Evolutionary conservation across 75 land plant species (phyloP).

Genomic region (Sequoia sempervirens): DNA sequence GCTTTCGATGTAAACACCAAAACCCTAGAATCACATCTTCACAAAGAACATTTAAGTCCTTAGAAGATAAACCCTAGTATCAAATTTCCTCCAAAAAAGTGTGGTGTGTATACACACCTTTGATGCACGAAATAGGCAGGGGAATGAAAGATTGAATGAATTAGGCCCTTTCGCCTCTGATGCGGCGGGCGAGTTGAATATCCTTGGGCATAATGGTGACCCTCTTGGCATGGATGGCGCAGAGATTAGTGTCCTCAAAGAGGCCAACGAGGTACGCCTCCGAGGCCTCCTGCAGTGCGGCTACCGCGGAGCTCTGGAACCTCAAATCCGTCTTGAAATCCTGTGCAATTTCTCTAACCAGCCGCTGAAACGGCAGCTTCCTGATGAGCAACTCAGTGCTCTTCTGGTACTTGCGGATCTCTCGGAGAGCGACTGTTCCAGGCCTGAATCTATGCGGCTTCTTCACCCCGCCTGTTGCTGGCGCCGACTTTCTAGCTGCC

Average conservation of each 20-base stretch:
- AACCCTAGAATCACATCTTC: too few species aligned
- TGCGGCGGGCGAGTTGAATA: constrained; percentile 10
- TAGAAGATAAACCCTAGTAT: neutral
- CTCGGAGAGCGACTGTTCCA: constrained; percentile 12
- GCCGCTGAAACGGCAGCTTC: constrained; percentile 32
- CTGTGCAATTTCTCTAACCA: constrained; percentile 16
- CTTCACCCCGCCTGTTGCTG: constrained; percentile 23
- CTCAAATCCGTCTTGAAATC: constrained; percentile 18
- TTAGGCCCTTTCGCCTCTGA: neutral
- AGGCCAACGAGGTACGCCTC: constrained; percentile 26
- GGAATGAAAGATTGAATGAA: neutral
- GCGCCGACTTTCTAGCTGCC: constrained; percentile 27
- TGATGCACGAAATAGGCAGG: neutral
- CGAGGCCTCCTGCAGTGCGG: constrained; percentile 23
- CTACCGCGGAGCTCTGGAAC: constrained; percentile 24
- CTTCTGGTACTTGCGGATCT: constrained; percentile 33
- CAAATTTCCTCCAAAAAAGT: neutral
- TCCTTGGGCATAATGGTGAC: constrained; percentile 22
- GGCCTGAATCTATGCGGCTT: constrained; percentile 32
- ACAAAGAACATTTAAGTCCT: too few species aligned
- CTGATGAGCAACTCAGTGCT: constrained; percentile 29
- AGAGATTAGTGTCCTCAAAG: constrained; percentile 21
- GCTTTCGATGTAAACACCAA: too few species aligned
- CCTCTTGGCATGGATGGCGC: constrained; percentile 20
- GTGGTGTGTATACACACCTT: neutral